Conservation (phyloP, 2,329 filamentous ascomycete species). For the Aureobasidium sp. region DNA sequence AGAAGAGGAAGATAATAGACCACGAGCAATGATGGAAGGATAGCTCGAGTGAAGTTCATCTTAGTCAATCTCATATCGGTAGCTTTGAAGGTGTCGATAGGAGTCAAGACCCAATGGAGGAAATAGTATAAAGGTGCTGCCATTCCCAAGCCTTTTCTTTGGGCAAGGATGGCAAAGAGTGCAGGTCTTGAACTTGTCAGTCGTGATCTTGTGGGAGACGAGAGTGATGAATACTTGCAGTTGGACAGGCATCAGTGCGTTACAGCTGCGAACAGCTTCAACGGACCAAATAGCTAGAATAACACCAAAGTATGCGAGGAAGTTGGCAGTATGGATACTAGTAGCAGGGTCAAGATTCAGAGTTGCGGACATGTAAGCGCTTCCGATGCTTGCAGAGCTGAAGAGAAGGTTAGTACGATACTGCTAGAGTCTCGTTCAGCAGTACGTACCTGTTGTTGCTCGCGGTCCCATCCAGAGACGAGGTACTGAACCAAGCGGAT, state of each 20-base stretch:
- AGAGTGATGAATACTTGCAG: too few species aligned
- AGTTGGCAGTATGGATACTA: slow-evolving; percentile 28
- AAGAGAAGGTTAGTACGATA: not conserved
- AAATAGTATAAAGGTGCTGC: slow-evolving; percentile 42
- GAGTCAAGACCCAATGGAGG: slow-evolving; percentile 39
- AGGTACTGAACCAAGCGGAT: too few species aligned
- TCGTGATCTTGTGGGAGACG: not conserved
- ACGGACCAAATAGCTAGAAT: slow-evolving; percentile 34
- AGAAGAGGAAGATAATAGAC: slow-evolving; percentile 32
- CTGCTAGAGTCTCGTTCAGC: not conserved
- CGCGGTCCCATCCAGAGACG: too few species aligned
- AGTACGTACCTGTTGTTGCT: not conserved
- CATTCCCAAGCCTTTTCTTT: slow-evolving; percentile 35
- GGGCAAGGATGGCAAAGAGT: slow-evolving; percentile 32
- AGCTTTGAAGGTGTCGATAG: slow-evolving; percentile 37
- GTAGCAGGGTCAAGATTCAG: slow-evolving; percentile 9
- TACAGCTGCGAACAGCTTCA: slow-evolving; percentile 33
- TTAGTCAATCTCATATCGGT: slow-evolving; percentile 38
- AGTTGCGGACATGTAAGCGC: not conserved
- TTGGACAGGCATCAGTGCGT: slow-evolving; percentile 29
- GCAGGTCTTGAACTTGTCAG: slow-evolving; percentile 25
- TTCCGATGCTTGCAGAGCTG: not conserved
- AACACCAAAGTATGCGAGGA: slow-evolving; percentile 31
- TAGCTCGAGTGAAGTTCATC: slow-evolving; percentile 31
- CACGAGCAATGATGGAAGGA: slow-evolving; percentile 34